phyloP scores from a whole-genome alignment of 2,329 filamentous ascomycete species.

The Pseudogymnoascus sp. region DNA sequence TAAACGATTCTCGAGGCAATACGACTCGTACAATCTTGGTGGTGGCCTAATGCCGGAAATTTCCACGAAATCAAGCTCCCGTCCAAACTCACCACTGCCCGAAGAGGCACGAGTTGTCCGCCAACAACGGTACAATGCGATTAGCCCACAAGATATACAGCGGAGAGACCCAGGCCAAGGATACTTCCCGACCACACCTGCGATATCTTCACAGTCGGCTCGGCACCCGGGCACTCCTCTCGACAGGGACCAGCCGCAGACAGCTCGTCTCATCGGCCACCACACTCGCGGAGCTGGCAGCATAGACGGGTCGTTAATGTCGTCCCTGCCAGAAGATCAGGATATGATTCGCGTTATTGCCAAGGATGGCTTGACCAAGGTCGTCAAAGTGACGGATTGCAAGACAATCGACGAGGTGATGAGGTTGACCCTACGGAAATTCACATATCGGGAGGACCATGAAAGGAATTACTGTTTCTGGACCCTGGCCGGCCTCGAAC shows the following conservation, averaged over 20 bases:
- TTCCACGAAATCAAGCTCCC: constrained; percentile 49
- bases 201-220: constrained; percentile 40
- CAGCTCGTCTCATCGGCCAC: constrained; percentile 52
- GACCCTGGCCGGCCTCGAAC: constrained; percentile 76
- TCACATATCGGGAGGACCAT: constrained; percentile 80
- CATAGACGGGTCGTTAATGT: constrained; percentile 78
- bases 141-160: constrained; percentile 46
- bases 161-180: constrained; percentile 41
- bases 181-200: constrained; percentile 46
- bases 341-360: constrained; percentile 90
- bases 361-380: constrained; percentile 82
- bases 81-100: constrained; percentile 59
- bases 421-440: constrained; percentile 79
- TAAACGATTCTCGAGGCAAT: constrained; percentile 58
- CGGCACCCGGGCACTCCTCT: constrained; percentile 53
- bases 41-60: constrained; percentile 27
- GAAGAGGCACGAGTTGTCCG: constrained; percentile 19
- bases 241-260: constrained; percentile 46
- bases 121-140: constrained; percentile 48
- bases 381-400: constrained; percentile 87
- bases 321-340: constrained; percentile 74
- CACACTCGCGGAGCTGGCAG: constrained; percentile 78
- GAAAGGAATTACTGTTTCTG: constrained; percentile 97
- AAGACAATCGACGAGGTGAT: constrained; percentile 90
- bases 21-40: constrained; percentile 12